Conservation (phyloP, 75 land plant genomes). For the Pseudotsuga menziesii region DNA sequence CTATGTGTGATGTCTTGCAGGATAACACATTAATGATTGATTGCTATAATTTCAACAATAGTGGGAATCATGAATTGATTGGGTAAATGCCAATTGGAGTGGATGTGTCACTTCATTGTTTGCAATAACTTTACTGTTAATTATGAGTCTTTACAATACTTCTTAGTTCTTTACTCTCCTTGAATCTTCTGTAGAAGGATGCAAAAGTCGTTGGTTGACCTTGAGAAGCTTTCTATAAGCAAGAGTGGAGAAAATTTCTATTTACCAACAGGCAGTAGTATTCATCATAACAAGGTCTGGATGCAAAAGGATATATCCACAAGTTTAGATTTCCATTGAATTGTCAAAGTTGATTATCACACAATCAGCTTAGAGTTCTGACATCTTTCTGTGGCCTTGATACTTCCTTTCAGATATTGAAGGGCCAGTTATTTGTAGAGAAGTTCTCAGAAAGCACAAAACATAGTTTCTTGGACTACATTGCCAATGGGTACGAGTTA, state of each 20-base stretch:
- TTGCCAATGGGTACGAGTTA: constrained; percentile 68
- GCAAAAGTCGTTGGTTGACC: constrained; percentile 40
- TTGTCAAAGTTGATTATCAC: background rate
- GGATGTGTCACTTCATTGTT: constrained; percentile 5
- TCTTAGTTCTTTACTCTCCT: background rate
- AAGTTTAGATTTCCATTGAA: background rate
- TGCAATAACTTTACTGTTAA: background rate
- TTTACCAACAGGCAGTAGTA: constrained; percentile 17
- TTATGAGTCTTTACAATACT: background rate
- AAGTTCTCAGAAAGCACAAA: constrained; percentile 30
- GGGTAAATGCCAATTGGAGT: constrained; percentile 46
- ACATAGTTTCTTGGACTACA: constrained; percentile 75
- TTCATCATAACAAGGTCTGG: constrained; percentile 31
- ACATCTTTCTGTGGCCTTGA: constrained; percentile 12
- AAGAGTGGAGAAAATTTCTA: constrained; percentile 32
- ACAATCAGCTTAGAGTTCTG: background rate
- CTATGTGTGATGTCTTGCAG: constrained; percentile 27
- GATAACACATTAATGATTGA: constrained; percentile 57
- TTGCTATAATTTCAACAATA: constrained; percentile 67
- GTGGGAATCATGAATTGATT: constrained; percentile 68
- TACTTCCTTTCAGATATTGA: constrained; percentile 28
- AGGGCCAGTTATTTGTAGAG: constrained; percentile 66
- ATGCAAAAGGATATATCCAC: background rate
- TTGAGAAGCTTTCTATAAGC: constrained; percentile 34
- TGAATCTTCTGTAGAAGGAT: constrained; percentile 27